Evolutionary conservation across 1,284 basidiomycete species (phyloP), one percentile per base, ranked within the genome.

Genomic region (Cutaneotrichosporon sp.): DNA sequence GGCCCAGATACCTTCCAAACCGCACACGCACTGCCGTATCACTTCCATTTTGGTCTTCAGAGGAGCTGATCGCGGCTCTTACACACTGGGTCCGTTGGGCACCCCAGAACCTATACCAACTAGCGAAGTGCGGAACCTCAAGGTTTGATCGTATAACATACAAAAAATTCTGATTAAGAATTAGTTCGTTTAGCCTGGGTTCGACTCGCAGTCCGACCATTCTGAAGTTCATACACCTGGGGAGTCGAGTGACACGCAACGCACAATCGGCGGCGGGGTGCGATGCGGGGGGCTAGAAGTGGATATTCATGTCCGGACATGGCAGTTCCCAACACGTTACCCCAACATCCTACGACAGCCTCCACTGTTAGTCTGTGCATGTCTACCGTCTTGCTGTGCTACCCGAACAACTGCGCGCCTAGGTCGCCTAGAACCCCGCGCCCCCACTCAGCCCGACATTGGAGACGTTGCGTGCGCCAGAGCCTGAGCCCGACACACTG

Each of bases 361-460:
- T n/a, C 42, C 16, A 46, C n/a, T n/a, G 42, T 18, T n/a, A 46
- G 18, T 46, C 42, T 53, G 55, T 56, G 55, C 55, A 56, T 56
- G 55, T 46, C 55, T 42, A 56, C 38, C 36, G 22, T 21, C 53
- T 21, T 53, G 26, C 30, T 30, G n/a, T 42, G 55, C 34, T 30
- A 42, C 36, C 16, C 22, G 11, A 42, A 18, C 36, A 40, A 56
- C 36, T 11, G 8, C 11, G 22, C 32, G 38, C 38, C n/a, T 36
- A 47, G 18, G 16, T 21, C 32, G 4, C 11, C 36, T 65, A 68
- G 64, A 69, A 69, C 2, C 66, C 65, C 4, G 46, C 64, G 47
- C 60, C 53, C 16, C 67, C 68, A 56, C 76, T 77, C 58, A 79
- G 65, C 0, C 77, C 77, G 7, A 79, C 77, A 60, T 75, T n/a